Evolutionary conservation across 2,329 filamentous ascomycete genomes (phyloP), one percentile per base, ranked within the genome.

Genomic region (Macrophomina tecta): DNA sequence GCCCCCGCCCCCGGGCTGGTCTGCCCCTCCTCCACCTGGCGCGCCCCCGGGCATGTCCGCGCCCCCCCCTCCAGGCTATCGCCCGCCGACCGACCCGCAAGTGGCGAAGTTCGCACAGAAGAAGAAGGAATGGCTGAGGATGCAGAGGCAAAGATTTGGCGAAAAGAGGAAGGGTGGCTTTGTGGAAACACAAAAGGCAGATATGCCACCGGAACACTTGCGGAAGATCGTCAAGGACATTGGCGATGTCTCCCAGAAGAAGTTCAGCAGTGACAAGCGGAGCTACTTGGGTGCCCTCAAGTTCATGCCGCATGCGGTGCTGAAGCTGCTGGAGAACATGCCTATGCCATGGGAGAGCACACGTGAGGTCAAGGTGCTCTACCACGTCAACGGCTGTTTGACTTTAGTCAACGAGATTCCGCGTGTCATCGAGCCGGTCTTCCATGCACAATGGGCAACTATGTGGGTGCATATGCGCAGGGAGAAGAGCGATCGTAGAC

Each of bases 381-480:
- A 99, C 79, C 95, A 99, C 76, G 94, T 98, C 74, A 99, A 99
- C 75, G 95, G 95, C 36, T 99, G 96, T 76, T 81, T 99, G 80
- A 99, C 95, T 1, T 82, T 99, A 66, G 96, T 99, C 74, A 99
- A 99, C 78, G 95, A 99, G 82, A 93, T 90, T 6, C 95, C 96
- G 14, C 88, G 96, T 73, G 96, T 99, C 65, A 98, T 99, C 74
- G 95, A 98, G 77, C 95, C 95, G 0, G 92, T 99, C 4, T 99
- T 97, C 80, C 94, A 97, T 77, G 95, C 95, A 67, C 95, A 99
- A 79, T 99, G 95, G 95, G 95, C 95, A 12, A 97, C 94, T 65
- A 99, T 99, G 95, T 99, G 95, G 95, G 90, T 97, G 32, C 93
- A 91, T 52, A 99, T 99, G 95, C 89, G 95, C 73, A 91, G 96